These are phyloP conservation scores for Cercophora sp. DNA, from an alignment of 495 filamentous ascomycete genomes.

Conservation along the genomic window DNA sequence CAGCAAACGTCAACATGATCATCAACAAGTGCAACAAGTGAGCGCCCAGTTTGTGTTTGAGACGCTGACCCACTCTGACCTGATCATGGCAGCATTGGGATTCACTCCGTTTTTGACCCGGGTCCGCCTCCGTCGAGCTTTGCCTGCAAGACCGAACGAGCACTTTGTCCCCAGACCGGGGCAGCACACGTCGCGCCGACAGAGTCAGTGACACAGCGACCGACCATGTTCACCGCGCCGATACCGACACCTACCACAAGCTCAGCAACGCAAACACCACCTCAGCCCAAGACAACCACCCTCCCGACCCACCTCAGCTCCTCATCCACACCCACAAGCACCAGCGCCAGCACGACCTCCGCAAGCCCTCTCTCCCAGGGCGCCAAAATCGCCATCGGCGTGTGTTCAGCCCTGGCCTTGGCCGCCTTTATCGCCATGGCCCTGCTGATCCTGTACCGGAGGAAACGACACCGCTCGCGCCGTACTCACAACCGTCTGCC, in stretches of 20 bases:
- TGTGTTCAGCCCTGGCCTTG: conserved; percentile 38
- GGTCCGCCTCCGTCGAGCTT: conserved; percentile 30
- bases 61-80: conserved; percentile 3
- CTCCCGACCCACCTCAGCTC: conserved; percentile 9
- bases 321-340: background rate
- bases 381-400: conserved; percentile 38
- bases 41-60: conserved; percentile 12
- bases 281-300: background rate
- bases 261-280: background rate
- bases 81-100: conserved; percentile 30
- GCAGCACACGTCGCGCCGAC: too few relatives aligned
- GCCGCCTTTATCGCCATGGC: conserved; percentile 25
- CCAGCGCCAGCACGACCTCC: conserved; percentile 14
- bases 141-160: conserved; percentile 19
- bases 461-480: conserved; percentile 17
- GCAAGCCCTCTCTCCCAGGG: conserved; percentile 27
- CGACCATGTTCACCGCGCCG: conserved; percentile 1
- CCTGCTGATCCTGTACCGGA: conserved; percentile 32
- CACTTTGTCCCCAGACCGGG: too few relatives aligned
- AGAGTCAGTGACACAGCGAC: too few relatives aligned
- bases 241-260: background rate
- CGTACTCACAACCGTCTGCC: conserved; percentile 7
- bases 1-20: conserved; percentile 42
- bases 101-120: conserved; percentile 34
- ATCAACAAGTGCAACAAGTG: conserved; percentile 48